Conservation (phyloP, 345 rosid species). For the Corymbia maculata region DNA sequence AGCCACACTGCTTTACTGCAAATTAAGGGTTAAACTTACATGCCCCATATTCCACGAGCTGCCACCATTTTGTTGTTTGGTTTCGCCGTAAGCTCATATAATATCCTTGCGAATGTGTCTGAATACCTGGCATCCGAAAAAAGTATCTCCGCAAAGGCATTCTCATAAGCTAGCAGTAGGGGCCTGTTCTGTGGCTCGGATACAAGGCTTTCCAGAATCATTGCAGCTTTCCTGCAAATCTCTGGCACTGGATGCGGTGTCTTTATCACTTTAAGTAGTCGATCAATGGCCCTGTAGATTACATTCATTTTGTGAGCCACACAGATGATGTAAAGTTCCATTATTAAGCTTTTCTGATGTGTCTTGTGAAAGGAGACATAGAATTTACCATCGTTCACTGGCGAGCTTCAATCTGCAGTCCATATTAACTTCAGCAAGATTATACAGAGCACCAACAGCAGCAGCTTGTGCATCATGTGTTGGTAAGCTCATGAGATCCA, state of each 20-base stretch:
- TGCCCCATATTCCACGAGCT: conserved; percentile 89
- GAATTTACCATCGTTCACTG: conserved; percentile 73
- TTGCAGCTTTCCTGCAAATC: conserved; percentile 91
- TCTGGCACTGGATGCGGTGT: conserved; percentile 88
- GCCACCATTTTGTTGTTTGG: conserved; percentile 80
- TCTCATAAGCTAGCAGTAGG: conserved; percentile 73
- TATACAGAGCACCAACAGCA: conserved; percentile 91
- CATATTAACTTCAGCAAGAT: conserved; percentile 90
- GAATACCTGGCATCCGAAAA: conserved; percentile 80
- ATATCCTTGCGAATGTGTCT: conserved; percentile 86
- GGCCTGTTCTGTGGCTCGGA: conserved; percentile 86
- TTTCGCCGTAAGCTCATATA: conserved; percentile 81
- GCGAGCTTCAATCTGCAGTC: conserved; percentile 98
- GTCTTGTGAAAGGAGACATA: not conserved
- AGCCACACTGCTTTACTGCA: not conserved
- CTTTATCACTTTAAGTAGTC: conserved; percentile 77
- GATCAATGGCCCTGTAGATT: conserved; percentile 77
- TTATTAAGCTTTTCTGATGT: not conserved
- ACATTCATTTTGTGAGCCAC: not conserved
- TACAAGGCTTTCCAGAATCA: conserved; percentile 85
- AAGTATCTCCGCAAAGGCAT: conserved; percentile 84
- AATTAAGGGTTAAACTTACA: conserved; percentile 25
- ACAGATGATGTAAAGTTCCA: not conserved
- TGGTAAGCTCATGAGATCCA: conserved; percentile 74
- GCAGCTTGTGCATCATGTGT: conserved; percentile 94